phyloP scores from a whole-genome alignment of 2,329 filamentous ascomycete species.

The Xylaria sp. region DNA sequence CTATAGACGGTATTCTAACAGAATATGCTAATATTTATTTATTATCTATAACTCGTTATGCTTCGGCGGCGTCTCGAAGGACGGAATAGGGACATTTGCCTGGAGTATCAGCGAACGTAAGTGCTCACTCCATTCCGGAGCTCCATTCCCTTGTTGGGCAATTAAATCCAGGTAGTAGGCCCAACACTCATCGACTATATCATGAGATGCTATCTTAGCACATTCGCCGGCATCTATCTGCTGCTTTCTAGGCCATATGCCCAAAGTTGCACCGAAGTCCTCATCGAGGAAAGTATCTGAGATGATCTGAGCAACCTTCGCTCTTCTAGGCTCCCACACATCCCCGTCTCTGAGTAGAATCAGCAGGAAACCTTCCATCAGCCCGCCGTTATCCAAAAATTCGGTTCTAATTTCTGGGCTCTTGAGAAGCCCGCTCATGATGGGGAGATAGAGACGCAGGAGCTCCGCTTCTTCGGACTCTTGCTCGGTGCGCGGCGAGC shows the following conservation, averaged over 20 bases:
- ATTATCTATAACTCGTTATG: constrained; percentile 37
- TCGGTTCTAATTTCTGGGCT: constrained; percentile 62
- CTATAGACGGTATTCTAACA: not conserved
- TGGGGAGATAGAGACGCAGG: constrained; percentile 54
- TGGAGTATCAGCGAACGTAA: constrained; percentile 42
- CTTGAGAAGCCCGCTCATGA: constrained; percentile 67
- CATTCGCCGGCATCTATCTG: constrained; percentile 54
- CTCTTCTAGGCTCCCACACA: constrained; percentile 62
- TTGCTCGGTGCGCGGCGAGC: constrained; percentile 27
- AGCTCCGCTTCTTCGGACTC: constrained; percentile 42
- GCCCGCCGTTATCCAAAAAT: constrained; percentile 65
- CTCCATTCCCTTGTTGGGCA: constrained; percentile 22
- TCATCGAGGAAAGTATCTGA: constrained; percentile 75
- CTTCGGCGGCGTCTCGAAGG: constrained; percentile 4
- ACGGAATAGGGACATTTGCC: constrained; percentile 27
- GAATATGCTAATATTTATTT: not conserved
- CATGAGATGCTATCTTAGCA: constrained; percentile 43
- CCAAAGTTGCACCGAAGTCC: constrained; percentile 68
- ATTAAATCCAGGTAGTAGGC: constrained; percentile 60
- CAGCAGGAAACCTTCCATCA: constrained; percentile 64
- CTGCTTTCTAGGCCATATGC: constrained; percentile 63
- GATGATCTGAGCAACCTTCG: constrained; percentile 67
- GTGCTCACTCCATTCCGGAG: constrained; percentile 57
- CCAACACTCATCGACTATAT: constrained; percentile 65
- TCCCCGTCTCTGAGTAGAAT: constrained; percentile 61